phyloP scores from a whole-genome alignment of 208 protist genomes.

The Tritrichomonas musculus region DNA sequence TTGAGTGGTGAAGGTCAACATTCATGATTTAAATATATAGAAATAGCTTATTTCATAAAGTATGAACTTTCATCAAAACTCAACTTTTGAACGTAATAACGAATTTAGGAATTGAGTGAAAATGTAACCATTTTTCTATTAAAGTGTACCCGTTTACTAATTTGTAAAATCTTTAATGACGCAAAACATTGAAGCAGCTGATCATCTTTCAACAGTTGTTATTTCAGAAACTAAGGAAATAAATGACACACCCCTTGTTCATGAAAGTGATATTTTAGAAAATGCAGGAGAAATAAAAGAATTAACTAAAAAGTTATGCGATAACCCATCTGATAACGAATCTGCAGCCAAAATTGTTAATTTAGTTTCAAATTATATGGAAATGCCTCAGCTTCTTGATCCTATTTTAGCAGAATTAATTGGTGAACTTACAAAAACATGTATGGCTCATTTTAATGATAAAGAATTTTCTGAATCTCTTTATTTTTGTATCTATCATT shows the following conservation, averaged over 20 bases:
- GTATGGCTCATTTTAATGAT: not conserved
- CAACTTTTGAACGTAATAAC: no score
- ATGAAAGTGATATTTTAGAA: not conserved
- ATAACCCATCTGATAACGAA: not conserved
- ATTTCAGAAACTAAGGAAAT: not conserved
- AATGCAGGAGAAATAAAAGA: not conserved
- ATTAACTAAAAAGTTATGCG: not conserved
- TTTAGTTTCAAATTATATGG: not conserved
- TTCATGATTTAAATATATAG: no score
- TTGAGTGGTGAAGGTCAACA: no score
- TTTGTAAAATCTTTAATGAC: not conserved
- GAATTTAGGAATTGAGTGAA: no score
- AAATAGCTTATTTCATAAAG: no score
- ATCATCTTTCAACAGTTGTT: not conserved
- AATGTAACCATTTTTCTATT: no score
- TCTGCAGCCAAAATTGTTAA: not conserved
- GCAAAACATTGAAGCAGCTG: not conserved
- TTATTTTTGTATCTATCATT: not conserved
- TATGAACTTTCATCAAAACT: no score
- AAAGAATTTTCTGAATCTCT: not conserved
- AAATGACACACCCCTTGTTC: not conserved
- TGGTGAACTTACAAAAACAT: not conserved
- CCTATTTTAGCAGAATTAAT: not conserved
- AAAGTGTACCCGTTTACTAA: constrained; percentile 4
- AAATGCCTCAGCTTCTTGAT: constrained; percentile 16